A percentile compares a stretch with the other conserved stretches of the same genome.
These are phyloP conservation scores for Cadophora malorum DNA, from an alignment of 2,329 filamentous ascomycete species.

Conservation along the genomic window DNA sequence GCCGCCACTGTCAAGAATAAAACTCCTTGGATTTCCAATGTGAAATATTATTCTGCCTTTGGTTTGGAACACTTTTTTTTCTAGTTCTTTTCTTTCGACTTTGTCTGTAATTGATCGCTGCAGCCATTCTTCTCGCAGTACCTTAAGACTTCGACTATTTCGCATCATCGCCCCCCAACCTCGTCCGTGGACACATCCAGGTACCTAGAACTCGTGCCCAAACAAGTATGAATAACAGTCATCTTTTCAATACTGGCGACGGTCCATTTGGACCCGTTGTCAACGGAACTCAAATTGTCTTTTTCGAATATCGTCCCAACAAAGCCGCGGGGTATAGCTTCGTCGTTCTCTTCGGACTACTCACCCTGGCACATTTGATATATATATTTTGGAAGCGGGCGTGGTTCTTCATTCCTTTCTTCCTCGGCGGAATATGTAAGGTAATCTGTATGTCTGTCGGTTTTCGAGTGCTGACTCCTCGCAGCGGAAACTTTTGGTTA, in stretches of 20 bases:
- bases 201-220: too few relatives aligned
- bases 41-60: background rate
- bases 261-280: slow-evolving; percentile 3
- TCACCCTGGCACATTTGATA: slow-evolving; percentile 1
- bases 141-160: too few relatives aligned
- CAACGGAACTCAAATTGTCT: slow-evolving; percentile 7
- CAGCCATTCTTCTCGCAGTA: too few relatives aligned
- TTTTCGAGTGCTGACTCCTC: background rate
- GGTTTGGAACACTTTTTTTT: background rate
- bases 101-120: too few relatives aligned
- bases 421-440: slow-evolving; percentile 5
- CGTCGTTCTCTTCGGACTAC: background rate
- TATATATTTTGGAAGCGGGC: slow-evolving; percentile 9
- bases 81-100: too few relatives aligned
- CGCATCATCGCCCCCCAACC: too few relatives aligned
- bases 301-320: slow-evolving; percentile 9
- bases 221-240: background rate
- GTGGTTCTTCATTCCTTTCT: slow-evolving; percentile 12
- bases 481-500: slow-evolving; percentile 14
- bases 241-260: background rate
- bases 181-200: too few relatives aligned
- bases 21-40: background rate
- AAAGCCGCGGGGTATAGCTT: slow-evolving; percentile 10
- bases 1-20: background rate
- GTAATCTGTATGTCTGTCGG: background rate